Evolutionary conservation across 345 rosid genomes (phyloP).

Genomic region (Citropsis articulata): DNA sequence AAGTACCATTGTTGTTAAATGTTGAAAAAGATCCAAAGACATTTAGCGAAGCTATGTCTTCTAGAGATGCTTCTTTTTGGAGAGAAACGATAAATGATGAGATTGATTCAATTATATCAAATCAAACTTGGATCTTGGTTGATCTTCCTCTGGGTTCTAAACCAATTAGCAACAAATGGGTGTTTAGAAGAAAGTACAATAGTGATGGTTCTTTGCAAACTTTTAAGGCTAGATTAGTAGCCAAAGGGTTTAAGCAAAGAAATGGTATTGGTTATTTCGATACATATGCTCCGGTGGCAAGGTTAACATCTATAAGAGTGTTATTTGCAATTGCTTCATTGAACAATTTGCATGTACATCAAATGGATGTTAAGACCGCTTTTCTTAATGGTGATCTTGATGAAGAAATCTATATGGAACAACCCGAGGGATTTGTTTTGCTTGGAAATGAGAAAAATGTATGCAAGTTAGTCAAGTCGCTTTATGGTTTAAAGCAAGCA

Average conservation of each 20-base stretch:
- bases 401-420: no score
- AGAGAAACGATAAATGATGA: background rate
- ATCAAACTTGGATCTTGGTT: no score
- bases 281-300: background rate
- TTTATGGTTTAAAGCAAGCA: no score
- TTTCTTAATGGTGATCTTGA: background rate
- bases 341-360: background rate
- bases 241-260: background rate
- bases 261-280: background rate
- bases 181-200: no score
- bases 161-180: no score
- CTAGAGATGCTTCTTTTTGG: background rate
- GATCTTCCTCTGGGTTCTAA: no score
- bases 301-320: background rate
- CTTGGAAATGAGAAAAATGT: no score
- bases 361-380: background rate
- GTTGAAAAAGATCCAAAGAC: background rate
- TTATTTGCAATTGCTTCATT: background rate
- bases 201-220: no score
- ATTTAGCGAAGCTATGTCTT: background rate
- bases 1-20: background rate
- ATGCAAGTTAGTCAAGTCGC: no score
- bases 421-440: no score
- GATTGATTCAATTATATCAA: no score
- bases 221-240: no score